Percentiles rank a stretch among this genome's conserved stretches.
These are phyloP conservation scores for Cystobasidiopsis lactophilus DNA, from an alignment of 768 basidiomycete species.

Conservation along the genomic window DNA sequence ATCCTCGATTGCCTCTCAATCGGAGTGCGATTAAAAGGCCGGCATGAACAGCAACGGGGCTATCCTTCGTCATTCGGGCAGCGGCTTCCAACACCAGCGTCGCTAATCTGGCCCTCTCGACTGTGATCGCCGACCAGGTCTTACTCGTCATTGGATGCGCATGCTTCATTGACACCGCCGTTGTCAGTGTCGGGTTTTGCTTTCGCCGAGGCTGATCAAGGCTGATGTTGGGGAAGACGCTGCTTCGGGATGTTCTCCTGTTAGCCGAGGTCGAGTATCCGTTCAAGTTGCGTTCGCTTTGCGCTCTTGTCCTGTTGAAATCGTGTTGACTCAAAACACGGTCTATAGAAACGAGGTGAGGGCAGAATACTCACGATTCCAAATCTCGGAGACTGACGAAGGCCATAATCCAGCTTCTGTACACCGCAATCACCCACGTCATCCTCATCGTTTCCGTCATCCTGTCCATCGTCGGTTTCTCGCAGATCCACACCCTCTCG, in stretches of 20 bases:
- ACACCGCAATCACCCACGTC: no score
- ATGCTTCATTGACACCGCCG: background rate
- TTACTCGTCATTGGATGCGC: background rate
- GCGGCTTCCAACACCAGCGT: background rate
- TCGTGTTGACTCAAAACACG: no score
- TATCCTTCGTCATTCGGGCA: background rate
- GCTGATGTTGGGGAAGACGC: background rate
- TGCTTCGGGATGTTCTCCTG: background rate
- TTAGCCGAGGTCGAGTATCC: background rate
- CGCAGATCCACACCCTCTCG: background rate
- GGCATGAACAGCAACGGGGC: background rate
- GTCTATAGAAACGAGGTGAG: no score
- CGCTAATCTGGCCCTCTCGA: background rate
- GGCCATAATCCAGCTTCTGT: no score
- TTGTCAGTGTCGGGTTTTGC: background rate
- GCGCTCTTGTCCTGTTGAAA: background rate
- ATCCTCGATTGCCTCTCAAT: background rate
- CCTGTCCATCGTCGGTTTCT: background rate
- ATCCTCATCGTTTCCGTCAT: background rate
- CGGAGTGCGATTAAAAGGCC: background rate
- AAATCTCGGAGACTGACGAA: no score
- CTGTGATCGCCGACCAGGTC: background rate
- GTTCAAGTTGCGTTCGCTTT: background rate
- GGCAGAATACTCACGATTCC: no score
- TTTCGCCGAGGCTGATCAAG: background rate